phyloP scores from a whole-genome alignment of 1,139 yeast species.

The Suhomyces maxii region DNA sequence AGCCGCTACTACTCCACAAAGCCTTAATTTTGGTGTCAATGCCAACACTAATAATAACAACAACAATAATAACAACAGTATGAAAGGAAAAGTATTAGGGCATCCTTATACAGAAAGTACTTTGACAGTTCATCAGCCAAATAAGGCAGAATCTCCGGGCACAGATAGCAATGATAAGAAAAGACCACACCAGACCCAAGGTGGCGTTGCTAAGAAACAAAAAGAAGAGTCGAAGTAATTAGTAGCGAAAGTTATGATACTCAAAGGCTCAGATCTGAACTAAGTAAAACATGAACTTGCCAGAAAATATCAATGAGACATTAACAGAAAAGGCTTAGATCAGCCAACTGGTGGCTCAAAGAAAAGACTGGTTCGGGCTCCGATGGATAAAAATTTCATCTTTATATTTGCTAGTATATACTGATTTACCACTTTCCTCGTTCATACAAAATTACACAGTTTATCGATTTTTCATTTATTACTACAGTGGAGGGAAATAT shows the following conservation, averaged over 20 bases:
- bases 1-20: not conserved
- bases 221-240: constrained; percentile 8
- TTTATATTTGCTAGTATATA: no score
- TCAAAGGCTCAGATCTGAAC: not conserved
- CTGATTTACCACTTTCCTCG: no score
- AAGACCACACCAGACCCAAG: constrained; percentile 6
- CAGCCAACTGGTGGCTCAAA: no score
- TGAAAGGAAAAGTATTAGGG: constrained; percentile 17
- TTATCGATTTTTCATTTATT: no score
- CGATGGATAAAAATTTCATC: no score
- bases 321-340: no score
- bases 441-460: no score
- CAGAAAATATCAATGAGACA: no score
- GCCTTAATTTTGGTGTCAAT: no score
- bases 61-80: not conserved
- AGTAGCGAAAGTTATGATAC: not conserved
- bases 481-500: no score
- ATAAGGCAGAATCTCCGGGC: constrained; percentile 1
- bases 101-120: constrained; percentile 33
- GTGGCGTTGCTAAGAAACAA: constrained; percentile 8
- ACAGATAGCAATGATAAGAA: constrained; percentile 9
- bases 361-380: no score
- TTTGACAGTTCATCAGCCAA: constrained; percentile 33
- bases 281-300: no score
- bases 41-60: not conserved